Evolutionary conservation across 306 rosid species (phyloP), one percentile per base, ranked within the genome.

Genomic region (Astragalus membranaceus): DNA sequence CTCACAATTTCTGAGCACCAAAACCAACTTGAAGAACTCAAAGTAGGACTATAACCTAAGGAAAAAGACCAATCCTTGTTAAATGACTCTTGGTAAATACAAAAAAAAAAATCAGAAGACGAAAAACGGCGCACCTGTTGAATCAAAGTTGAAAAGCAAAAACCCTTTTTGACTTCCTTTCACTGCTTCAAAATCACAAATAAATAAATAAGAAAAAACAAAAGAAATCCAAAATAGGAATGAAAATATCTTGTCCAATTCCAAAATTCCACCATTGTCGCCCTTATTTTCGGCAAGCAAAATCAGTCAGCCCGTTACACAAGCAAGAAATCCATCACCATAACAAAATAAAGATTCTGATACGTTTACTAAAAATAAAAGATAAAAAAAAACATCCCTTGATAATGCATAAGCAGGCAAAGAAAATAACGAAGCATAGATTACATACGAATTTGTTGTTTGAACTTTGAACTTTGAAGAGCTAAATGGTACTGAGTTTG

Each of bases 241-340:
- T 4, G 3, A 4, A 41, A 64, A 10, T 15, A 16, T 39, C 43
- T 7, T 17, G 37, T 5, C 55, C 9, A 43, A 12, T 65, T 47
- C 57, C 30, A 69, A 26, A 23, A 53, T 60, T 6, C 30, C 76
- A 59, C 36, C 35, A 36, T 67, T 78, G 36, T 43, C 39, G 58
- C 78, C 80, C 26, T 37, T 48, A 69, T 58, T 78, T 62, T 30
- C 76, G 83, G 78, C 59, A 60, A 82, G 60, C 68, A 78, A 20
- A 78, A 20, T 20, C 48, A 75, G 70, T 51, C 32, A 57, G 26
- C 43, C 48, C 37, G 8, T 26, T 13, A 61, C 23, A 58, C 46
- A 58, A 15, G 74, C 71, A 64, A 64, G 68, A 78, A 74, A 74
- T 10, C 0, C 12, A 67, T n/a, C 35, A 61, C 16, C 10, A 14